phyloP scores from a whole-genome alignment of 2,329 filamentous ascomycete species.

The Pseudomassariella vexata region DNA sequence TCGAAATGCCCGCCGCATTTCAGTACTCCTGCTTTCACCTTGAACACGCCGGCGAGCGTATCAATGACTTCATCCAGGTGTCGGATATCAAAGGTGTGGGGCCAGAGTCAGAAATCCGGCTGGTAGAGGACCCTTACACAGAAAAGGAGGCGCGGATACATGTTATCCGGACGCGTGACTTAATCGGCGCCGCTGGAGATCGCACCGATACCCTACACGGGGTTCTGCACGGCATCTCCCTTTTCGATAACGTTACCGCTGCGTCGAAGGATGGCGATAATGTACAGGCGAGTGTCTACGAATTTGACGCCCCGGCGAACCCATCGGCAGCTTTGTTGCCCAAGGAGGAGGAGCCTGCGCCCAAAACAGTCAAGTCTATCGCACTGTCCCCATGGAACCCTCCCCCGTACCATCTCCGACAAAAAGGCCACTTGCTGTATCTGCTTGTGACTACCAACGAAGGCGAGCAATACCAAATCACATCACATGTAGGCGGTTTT shows the following conservation, averaged over 20 bases:
- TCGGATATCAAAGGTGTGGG: conserved; percentile 80
- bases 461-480: conserved; percentile 91
- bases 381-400: conserved; percentile 94
- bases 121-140: conserved; percentile 94
- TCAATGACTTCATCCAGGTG: conserved; percentile 93
- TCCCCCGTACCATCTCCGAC: conserved; percentile 82
- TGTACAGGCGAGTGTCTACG: conserved; percentile 50
- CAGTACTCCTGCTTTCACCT: conserved; percentile 99
- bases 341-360: conserved; percentile 57
- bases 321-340: conserved; percentile 65
- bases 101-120: conserved; percentile 68
- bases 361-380: conserved; percentile 87
- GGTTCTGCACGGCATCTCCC: conserved; percentile 74
- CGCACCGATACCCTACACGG: conserved; percentile 83
- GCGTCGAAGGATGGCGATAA: conserved; percentile 31
- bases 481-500: conserved; percentile 89
- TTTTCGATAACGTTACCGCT: conserved; percentile 72
- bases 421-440: conserved; percentile 90
- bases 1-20: conserved; percentile 87
- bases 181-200: conserved; percentile 87
- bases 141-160: conserved; percentile 98
- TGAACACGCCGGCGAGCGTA: conserved; percentile 78
- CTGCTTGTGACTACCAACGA: conserved; percentile 85
- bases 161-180: conserved; percentile 80
- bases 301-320: conserved; percentile 65